phyloP scores from a whole-genome alignment of 2,329 filamentous ascomycete species.

The Ceratocystis alfenasii region DNA sequence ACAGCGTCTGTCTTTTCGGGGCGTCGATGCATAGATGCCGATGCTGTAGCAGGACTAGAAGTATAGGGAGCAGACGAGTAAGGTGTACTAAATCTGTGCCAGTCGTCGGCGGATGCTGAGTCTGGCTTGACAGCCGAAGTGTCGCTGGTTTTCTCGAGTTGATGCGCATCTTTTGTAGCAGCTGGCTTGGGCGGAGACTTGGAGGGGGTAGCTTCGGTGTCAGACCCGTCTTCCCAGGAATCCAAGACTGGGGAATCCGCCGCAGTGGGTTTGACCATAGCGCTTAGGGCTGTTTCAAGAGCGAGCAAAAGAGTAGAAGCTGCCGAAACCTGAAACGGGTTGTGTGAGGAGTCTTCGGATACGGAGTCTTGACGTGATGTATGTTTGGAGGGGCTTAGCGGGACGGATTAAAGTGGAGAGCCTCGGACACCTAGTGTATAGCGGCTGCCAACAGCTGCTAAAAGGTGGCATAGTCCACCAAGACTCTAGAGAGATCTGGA shows the following conservation, averaged over 20 bases:
- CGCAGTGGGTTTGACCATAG: constrained; percentile 23
- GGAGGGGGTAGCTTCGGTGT: constrained; percentile 28
- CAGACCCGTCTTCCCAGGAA: constrained; percentile 48
- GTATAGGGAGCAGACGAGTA: background rate
- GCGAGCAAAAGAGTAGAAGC: background rate
- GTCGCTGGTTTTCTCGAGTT: background rate
- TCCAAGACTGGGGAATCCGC: constrained; percentile 29
- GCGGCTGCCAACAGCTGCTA: background rate
- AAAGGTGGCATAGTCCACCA: background rate
- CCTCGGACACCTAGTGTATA: background rate
- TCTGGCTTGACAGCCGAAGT: background rate
- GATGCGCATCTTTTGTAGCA: background rate
- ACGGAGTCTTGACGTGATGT: background rate
- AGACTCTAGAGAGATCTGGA: constrained; percentile 24
- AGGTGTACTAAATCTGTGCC: constrained; percentile 6
- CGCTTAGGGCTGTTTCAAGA: constrained; percentile 1
- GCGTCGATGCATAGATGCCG: constrained; percentile 28
- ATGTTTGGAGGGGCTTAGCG: background rate
- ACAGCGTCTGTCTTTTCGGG: constrained; percentile 93
- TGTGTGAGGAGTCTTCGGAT: background rate
- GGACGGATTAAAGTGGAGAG: background rate
- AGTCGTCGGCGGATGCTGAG: background rate
- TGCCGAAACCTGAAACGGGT: background rate
- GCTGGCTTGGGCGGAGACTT: background rate
- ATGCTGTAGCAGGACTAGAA: background rate